These are phyloP conservation scores for Talaromyces nanjingensis DNA, from an alignment of 495 filamentous ascomycete genomes.

Conservation along the genomic window DNA sequence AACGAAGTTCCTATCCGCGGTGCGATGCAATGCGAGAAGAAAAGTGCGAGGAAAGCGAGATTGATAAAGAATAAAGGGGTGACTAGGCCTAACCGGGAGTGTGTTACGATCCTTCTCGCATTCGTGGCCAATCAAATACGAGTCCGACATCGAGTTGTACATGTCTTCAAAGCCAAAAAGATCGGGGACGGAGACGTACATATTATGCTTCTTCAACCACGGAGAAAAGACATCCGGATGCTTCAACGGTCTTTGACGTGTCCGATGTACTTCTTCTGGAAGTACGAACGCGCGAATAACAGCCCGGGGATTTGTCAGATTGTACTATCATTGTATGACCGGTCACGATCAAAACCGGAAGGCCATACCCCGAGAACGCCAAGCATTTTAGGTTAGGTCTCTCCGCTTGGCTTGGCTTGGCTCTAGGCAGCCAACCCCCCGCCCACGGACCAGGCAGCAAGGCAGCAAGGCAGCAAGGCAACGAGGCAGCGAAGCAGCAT, in stretches of 20 bases:
- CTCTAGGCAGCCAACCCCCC: not conserved
- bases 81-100: not conserved
- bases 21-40: no score
- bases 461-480: not conserved
- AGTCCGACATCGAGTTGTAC: not conserved
- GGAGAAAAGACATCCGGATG: not conserved
- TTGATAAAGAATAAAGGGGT: not conserved
- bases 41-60: not conserved
- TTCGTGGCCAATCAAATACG: not conserved
- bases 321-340: not conserved
- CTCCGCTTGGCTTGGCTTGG: no score
- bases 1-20: no score
- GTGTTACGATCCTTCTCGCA: not conserved
- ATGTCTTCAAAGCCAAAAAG: not conserved
- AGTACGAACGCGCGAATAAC: not conserved
- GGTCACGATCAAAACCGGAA: not conserved
- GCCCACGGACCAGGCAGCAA: no score
- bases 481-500: not conserved
- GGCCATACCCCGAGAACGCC: no score
- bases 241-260: not conserved
- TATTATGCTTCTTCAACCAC: not conserved
- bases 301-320: not conserved
- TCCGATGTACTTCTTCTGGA: not conserved
- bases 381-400: no score
- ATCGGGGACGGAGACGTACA: not conserved